phyloP scores from a whole-genome alignment of 305 asterid species.

The Coffea humblotiana region DNA sequence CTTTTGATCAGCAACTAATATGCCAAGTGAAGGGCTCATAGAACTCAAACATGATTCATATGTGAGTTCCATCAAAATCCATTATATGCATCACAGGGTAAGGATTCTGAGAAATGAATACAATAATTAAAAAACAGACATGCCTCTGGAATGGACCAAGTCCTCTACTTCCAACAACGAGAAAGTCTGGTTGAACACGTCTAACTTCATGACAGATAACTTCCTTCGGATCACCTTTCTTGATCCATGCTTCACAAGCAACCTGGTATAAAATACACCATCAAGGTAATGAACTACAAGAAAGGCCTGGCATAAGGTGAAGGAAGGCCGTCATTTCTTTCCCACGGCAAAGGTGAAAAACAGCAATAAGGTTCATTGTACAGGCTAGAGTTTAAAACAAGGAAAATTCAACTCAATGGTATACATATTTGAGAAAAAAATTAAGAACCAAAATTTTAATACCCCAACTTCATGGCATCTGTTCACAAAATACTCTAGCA shows the following conservation, averaged over 20 bases:
- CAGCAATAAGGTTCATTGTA: not conserved
- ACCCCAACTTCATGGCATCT: constrained; percentile 84
- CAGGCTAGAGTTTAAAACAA: not conserved
- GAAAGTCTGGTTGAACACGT: constrained; percentile 70
- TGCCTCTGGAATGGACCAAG: constrained; percentile 91
- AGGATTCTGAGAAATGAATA: not conserved
- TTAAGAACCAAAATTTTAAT: constrained; percentile 10
- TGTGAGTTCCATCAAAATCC: not conserved
- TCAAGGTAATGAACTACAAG: not conserved
- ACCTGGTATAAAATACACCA: constrained; percentile 40
- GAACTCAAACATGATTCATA: not conserved
- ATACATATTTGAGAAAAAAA: not conserved
- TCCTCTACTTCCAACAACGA: constrained; percentile 86
- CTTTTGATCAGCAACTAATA: not conserved
- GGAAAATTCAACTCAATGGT: not conserved
- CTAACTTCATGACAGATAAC: constrained; percentile 70
- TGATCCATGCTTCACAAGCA: constrained; percentile 88
- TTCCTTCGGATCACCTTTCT: constrained; percentile 76
- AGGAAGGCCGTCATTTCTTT: not conserved
- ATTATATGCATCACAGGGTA: not conserved
- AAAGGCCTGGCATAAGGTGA: not conserved
- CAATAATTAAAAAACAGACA: constrained; percentile 11
- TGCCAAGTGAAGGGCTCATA: not conserved
- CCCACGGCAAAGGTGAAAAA: not conserved
- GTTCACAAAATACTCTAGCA: constrained; percentile 85